Evolutionary conservation across 192 early-diverging fungal species (phyloP).

Genomic region (Piromyces finnis): DNA sequence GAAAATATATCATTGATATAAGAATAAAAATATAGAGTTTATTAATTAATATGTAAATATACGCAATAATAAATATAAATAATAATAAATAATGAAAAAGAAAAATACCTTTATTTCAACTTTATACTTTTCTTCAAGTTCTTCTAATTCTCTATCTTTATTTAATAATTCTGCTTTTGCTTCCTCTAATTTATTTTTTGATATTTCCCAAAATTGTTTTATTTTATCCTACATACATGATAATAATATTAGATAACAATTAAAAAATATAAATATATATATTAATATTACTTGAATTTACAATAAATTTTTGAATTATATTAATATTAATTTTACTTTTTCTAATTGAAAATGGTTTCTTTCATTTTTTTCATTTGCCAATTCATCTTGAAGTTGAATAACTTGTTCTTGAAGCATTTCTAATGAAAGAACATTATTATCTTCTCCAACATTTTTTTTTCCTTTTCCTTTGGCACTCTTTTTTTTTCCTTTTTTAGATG

Average conservation of each 20-base stretch:
- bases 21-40: too few relatives aligned
- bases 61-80: background rate
- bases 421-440: background rate
- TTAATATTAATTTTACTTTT: conserved; percentile 9
- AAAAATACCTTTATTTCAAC: conserved; percentile 38
- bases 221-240: conserved; percentile 45
- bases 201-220: conserved; percentile 38
- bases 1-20: too few relatives aligned
- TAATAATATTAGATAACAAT: too few relatives aligned
- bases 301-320: too few relatives aligned
- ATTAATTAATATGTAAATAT: too few relatives aligned
- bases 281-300: background rate
- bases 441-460: background rate
- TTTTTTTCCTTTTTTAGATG: background rate
- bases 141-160: conserved; percentile 41
- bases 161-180: conserved; percentile 26
- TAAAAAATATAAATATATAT: too few relatives aligned
- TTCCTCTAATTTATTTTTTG: conserved; percentile 27
- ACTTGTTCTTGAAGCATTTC: background rate
- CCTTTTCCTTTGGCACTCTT: background rate
- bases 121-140: conserved; percentile 44
- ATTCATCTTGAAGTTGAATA: conserved; percentile 18
- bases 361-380: conserved; percentile 28
- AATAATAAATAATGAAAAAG: background rate
- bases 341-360: conserved; percentile 45